Base-by-base conservation (phyloP, 192 early-diverging fungal species). In the Mortierella hygrophila region DNA sequence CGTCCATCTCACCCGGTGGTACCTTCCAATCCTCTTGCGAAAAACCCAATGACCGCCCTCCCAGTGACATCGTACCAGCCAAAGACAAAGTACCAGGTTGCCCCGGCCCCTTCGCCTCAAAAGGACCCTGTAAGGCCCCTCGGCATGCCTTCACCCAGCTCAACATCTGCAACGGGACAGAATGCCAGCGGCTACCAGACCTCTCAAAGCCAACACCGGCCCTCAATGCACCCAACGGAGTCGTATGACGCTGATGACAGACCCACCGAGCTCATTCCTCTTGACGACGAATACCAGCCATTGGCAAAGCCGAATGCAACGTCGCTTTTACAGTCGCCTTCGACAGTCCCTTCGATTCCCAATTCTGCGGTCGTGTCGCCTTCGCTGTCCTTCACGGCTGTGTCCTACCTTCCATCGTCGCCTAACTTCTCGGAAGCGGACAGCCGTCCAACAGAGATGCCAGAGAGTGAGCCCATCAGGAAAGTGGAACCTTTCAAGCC, bases 201-300 rank as follows among this genome's bases (percentile, higher is more conserved):
- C 4, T 79, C 83, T 4, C 74, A 80, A n/a, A 80, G 70, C 20
- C 78, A 85, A 16, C 74, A 79, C 32, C 78, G 83, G 52, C 83
- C 83, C 38, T 47, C 73, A 15, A 32, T 77, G 15, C 78, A 77
- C 9, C 23, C 38, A 10, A 47, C 55, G 29, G 83, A 85, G 70
- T 85, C 83, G 1, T 85, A 72, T 68, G 83, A 85, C 38, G 78
- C 83, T 16, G 83, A 85, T 68, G 83, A 85, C 46, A 85, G 83
- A 55, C 83, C 83, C 9, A 85, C 83, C 23, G 83, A 85, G 57
- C 75, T 85, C 7, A 85, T 85, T 44, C 83, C 83, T 35, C 23
- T 73, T 10, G 78, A 80, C 2, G 83, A 85, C 1, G 83, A 80
- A 0, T 60, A 71, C 29, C 57, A 68, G 44, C 65, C 41, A 9